Evolutionary conservation across 78 protist species (phyloP).

Genomic region (Emiliania huxleyi): DNA sequence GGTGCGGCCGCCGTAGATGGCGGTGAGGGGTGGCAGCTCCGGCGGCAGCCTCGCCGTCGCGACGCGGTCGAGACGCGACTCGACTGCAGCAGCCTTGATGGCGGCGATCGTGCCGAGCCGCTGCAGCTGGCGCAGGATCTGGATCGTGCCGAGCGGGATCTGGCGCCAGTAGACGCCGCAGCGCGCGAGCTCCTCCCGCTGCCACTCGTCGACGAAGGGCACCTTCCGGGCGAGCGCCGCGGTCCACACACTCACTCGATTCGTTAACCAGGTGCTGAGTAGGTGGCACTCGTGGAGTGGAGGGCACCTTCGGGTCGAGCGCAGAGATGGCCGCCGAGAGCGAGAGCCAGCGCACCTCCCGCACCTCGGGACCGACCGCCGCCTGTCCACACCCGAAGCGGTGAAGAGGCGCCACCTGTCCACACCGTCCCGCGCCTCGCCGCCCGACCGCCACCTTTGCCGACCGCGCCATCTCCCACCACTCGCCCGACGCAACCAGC

Average conservation of each 20-base stretch:
- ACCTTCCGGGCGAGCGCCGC: not conserved
- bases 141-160: not conserved
- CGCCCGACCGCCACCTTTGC: not conserved
- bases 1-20: too few species aligned
- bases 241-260: too few species aligned
- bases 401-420: too few species aligned
- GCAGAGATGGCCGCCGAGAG: not conserved
- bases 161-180: not conserved
- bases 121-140: not conserved
- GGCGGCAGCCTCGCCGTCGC: too few species aligned
- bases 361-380: not conserved
- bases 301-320: not conserved
- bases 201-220: constrained; percentile 16
- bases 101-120: not conserved
- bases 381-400: not conserved
- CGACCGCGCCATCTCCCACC: not conserved
- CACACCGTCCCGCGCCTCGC: too few species aligned
- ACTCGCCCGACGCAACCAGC: not conserved
- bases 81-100: not conserved
- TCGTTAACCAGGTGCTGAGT: too few species aligned
- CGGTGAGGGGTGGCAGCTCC: too few species aligned
- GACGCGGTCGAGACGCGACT: not conserved
- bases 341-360: not conserved
- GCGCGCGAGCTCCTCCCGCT: not conserved
- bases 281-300: too few species aligned